Base-by-base conservation (phyloP, 495 filamentous ascomycete genomes). In the Neurospora sp. region DNA sequence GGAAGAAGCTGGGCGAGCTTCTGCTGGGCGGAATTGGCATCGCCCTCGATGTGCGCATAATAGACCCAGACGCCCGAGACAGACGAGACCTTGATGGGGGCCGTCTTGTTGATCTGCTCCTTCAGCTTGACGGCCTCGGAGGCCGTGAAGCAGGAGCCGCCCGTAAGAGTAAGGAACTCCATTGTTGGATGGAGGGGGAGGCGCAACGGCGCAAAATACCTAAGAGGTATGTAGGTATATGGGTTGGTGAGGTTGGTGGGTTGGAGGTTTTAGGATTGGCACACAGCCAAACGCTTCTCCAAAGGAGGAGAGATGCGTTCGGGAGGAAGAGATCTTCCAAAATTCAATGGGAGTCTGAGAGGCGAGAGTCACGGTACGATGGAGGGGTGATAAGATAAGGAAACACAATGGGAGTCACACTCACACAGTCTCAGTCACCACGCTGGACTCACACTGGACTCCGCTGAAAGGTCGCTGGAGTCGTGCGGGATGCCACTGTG, bases 21-120 rank as follows among this genome's bases (percentile, higher is more conserved):
- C 69, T 80, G 74, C 72, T 81, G 75, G 59, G 81, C 79, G 44
- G 76, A 39, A 69, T 76, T 76, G 11, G 66, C 69, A 44, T 79
- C 77, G 72, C 81, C 80, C 70, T 79, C 78, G 78, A 85, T 79
- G 74, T 85, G 83, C 73, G 78, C 78, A 77, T 88, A 87, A 80
- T 88, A 86, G 72, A 86, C 74, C 85, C 86, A 88, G 38, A 80
- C 78, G n/a, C 85, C 86, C 12, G 79, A 75, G 75, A 88, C 76
- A 12, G 78, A 78, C 54, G 79, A 77, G 39, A 85, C 82, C 76
- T 83, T 83, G 71, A 78, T 81, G 72, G 81, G 78, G 39, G 78
- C 81, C 10, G 77, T 73, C 75, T 84, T 82, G 76, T 84, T 85
- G 76, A 88, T 85, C 48, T 79, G 81, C 54, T 84, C 81, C 71